Evolutionary conservation across 2,329 filamentous ascomycete species (phyloP).

Genomic region (Pestalotiopsis sp.): DNA sequence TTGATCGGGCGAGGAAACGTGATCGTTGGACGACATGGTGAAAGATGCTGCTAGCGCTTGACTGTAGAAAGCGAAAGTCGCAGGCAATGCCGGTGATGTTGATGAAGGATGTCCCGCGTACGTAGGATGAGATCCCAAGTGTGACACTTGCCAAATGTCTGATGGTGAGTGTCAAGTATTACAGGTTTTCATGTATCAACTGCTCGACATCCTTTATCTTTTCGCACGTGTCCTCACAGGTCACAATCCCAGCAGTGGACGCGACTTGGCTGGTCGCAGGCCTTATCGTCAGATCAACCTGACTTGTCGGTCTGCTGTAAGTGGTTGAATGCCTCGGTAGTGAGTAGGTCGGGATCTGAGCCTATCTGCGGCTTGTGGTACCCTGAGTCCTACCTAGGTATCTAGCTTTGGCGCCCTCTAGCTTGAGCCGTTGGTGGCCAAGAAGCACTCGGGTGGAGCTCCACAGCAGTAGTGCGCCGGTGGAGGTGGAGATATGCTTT

Average conservation of each 20-base stretch:
- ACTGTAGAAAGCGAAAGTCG: too few species aligned
- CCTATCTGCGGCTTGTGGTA: background rate
- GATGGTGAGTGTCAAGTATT: too few species aligned
- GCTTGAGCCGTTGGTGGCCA: background rate
- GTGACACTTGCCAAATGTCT: too few species aligned
- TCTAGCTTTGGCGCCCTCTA: background rate
- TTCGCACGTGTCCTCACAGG: background rate
- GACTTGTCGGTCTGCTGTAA: too few species aligned
- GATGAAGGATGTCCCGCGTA: too few species aligned
- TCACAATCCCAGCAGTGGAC: background rate
- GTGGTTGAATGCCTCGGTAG: too few species aligned
- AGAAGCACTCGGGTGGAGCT: background rate
- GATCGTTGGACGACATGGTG: background rate
- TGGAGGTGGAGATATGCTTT: background rate
- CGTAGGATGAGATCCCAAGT: too few species aligned
- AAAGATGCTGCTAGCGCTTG: background rate
- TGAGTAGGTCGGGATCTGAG: background rate
- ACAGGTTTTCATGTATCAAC: background rate
- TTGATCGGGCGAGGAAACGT: background rate
- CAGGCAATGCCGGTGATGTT: too few species aligned
- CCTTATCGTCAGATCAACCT: background rate
- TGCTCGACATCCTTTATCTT: background rate
- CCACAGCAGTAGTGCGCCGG: background rate
- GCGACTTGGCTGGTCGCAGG: background rate
- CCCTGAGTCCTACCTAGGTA: background rate